Percentiles rank a stretch among this genome's conserved stretches.
Evolutionary conservation across 1,139 yeast genomes (phyloP).

Genomic region (Hanseniaspora sp.): DNA sequence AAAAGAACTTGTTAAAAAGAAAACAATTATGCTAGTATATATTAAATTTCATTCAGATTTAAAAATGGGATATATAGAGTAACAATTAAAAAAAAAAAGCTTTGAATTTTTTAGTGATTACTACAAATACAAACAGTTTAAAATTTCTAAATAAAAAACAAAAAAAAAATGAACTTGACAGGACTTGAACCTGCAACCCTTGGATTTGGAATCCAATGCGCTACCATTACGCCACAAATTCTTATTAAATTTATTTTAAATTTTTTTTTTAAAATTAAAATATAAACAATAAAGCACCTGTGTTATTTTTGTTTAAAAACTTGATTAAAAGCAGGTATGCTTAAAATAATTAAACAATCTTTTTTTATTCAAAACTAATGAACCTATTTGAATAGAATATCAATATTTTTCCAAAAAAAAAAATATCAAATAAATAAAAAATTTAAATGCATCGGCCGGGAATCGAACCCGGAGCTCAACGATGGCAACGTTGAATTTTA

Average conservation of each 20-base stretch:
- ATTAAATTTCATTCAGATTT: no score
- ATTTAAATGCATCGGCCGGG: constrained; percentile 15
- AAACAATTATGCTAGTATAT: no score
- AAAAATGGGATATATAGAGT: no score
- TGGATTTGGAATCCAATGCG: constrained; percentile 47
- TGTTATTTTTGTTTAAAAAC: neutral
- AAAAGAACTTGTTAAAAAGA: no score
- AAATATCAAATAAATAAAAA: neutral
- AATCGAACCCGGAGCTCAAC: constrained; percentile 15
- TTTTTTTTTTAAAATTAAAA: neutral
- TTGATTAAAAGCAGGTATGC: neutral
- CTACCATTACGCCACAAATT: constrained; percentile 80
- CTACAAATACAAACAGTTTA: no score
- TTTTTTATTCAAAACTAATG: no score
- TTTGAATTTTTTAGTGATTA: no score
- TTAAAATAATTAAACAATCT: no score
- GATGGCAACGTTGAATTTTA: constrained; percentile 15
- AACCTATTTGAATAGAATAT: no score
- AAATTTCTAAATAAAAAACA: neutral
- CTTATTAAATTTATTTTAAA: constrained; percentile 16
- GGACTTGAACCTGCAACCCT: constrained; percentile 71
- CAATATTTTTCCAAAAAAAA: no score
- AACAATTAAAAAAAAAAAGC: no score
- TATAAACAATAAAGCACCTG: neutral
- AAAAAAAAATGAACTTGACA: constrained; percentile 49